Evolutionary conservation across 805 yeast genomes (phyloP).

Genomic region (Candida takata): DNA sequence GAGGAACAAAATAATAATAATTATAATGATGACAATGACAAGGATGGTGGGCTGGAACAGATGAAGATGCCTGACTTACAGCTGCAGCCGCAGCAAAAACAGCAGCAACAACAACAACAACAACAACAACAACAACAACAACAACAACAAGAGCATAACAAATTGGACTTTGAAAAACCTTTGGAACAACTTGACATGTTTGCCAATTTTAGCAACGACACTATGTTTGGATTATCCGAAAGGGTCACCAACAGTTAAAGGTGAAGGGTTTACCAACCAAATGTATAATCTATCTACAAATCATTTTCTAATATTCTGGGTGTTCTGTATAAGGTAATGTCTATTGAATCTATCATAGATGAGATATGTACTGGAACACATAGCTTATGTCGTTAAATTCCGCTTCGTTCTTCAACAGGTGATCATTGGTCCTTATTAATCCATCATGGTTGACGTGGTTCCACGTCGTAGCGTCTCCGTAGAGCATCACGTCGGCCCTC

Average conservation of each 20-base stretch:
- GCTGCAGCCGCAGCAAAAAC: not conserved
- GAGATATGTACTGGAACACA: constrained; percentile 92
- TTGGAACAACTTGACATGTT: constrained; percentile 1
- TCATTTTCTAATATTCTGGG: no score
- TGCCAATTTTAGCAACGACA: constrained; percentile 2
- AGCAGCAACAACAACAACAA: not conserved
- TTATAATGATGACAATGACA: no score
- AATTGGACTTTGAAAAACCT: not conserved
- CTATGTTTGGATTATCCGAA: constrained; percentile 2
- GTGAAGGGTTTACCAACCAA: no score
- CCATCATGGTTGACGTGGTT: constrained; percentile 71
- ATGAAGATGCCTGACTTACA: constrained; percentile 1
- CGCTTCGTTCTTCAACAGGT: constrained; percentile 66
- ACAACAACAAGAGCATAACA: not conserved
- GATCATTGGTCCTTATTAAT: constrained; percentile 64
- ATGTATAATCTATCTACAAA: no score
- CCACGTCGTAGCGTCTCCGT: constrained; percentile 98
- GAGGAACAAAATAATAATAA: no score
- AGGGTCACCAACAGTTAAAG: no score
- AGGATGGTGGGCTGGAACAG: no score
- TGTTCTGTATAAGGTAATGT: no score
- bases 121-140: not conserved
- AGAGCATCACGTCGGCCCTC: constrained; percentile 80
- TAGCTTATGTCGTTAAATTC: constrained; percentile 65
- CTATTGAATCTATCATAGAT: no score